Evolutionary conservation across 495 filamentous ascomycete genomes (phyloP), one percentile per base, ranked within the genome.

Genomic region (Neurospora sp.): DNA sequence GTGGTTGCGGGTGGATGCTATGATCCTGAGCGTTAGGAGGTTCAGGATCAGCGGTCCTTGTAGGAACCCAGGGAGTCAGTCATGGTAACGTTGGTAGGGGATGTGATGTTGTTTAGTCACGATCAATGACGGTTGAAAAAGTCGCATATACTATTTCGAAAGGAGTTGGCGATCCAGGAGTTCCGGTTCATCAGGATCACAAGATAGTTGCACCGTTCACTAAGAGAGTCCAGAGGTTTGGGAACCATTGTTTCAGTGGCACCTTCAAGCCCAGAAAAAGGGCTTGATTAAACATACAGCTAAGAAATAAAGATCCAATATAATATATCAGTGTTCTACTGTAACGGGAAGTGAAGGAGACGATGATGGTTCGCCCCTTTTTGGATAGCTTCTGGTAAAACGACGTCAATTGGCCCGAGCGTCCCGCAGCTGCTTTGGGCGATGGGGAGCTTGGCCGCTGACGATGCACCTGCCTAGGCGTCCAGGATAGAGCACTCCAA

Each of bases 1-100:
- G 89, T 97, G 18, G 82, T 99, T 70, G 94, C 94, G 12, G 94
- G 90, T 40, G 93, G 96, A 40, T 94, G 92, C 72, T 98, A 94
- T 82, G 79, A 84, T 27, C 82, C 85, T 2, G 83, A 85, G 72
- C 80, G 78, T 71, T 82, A 76, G 75, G 71, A 61, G 5, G 16
- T 37, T 48, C 53, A 9, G 22, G 53, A 66, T 14, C n/a, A 40
- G 41, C 10, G 53, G 20, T 12, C 9, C 53, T 40, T 39, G 11
- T n/a, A 40, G 46, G 22, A 37, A n/a, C 22, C 16, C 53, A 35
- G 3, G 53, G 53, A 27, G 22, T 8, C 12, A 27, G 20, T 9
- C 14, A 27, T 66, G 22, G 53, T 14, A 35, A 66, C 16, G 14
- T 14, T 18, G 14, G 27, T 35, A 14, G 11, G 1, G 14, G 5